These are phyloP conservation scores for Yamadazyma philogaea DNA, from an alignment of 805 yeast genomes.

Conservation along the genomic window DNA sequence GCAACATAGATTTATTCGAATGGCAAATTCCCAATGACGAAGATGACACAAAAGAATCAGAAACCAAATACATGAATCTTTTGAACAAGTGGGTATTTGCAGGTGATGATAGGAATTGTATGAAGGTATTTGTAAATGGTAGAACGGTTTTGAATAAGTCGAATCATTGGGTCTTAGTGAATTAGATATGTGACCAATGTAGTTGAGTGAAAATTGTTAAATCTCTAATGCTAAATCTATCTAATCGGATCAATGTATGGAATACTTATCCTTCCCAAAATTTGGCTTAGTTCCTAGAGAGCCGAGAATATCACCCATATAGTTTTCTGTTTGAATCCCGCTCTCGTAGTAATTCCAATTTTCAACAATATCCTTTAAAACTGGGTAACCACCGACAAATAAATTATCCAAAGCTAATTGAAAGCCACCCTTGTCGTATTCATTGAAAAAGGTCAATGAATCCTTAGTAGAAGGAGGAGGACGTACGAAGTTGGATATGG, in stretches of 20 bases:
- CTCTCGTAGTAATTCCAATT: constrained; percentile 45
- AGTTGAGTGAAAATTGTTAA: too few species aligned
- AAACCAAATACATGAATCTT: constrained; percentile 47
- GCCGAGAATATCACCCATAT: constrained; percentile 59
- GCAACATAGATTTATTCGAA: constrained; percentile 70
- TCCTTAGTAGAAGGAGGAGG: constrained; percentile 44
- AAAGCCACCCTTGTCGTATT: constrained; percentile 51
- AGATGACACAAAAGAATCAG: constrained; percentile 13
- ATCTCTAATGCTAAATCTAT: background rate
- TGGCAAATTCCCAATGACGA: constrained; percentile 55
- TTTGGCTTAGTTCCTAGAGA: constrained; percentile 48
- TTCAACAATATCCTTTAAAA: constrained; percentile 48
- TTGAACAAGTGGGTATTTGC: constrained; percentile 87
- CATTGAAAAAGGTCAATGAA: constrained; percentile 50
- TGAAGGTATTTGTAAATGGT: constrained; percentile 82
- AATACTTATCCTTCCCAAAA: constrained; percentile 28
- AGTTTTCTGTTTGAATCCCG: constrained; percentile 41
- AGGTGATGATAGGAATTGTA: constrained; percentile 91
- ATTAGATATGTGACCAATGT: background rate
- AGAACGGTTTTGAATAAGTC: constrained; percentile 49
- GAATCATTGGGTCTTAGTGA: constrained; percentile 10
- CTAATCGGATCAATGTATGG: constrained; percentile 4
- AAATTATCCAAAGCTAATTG: constrained; percentile 49
- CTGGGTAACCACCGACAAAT: constrained; percentile 51
- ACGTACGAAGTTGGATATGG: constrained; percentile 57